phyloP scores from a whole-genome alignment of 176 grass and related monocot species.

The Carex cristatella region DNA sequence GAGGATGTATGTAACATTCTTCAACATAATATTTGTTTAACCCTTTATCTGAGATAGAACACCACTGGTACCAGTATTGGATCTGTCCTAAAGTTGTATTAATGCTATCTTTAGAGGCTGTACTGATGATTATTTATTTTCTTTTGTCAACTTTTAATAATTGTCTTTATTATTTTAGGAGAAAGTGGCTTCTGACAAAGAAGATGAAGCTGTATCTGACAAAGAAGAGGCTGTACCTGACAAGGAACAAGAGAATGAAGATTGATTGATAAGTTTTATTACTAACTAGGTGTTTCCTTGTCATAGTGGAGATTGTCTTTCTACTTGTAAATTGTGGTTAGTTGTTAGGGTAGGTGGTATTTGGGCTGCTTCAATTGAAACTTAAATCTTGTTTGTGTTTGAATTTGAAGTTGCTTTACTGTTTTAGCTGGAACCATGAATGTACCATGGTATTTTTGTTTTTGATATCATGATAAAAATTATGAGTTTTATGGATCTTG shows the following conservation, averaged over 20 bases:
- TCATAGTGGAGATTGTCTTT: background rate
- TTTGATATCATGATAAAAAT: background rate
- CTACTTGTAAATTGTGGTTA: slow-evolving; percentile 23
- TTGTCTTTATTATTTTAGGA: slow-evolving; percentile 14
- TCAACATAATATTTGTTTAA: background rate
- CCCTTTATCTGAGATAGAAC: background rate
- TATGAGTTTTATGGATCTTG: background rate
- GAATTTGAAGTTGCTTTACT: background rate
- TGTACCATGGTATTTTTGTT: background rate
- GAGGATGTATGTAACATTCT: slow-evolving; percentile 34
- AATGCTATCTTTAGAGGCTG: background rate
- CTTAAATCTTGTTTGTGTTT: background rate
- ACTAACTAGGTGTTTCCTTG: background rate
- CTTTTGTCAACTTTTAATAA: background rate
- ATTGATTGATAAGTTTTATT: background rate
- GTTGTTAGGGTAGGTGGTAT: background rate
- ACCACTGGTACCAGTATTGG: background rate
- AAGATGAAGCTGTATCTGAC: slow-evolving; percentile 2
- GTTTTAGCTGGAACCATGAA: background rate
- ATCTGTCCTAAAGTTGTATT: background rate
- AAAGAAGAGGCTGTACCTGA: slow-evolving; percentile 9
- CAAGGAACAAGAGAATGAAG: slow-evolving; percentile 8
- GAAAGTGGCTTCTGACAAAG: slow-evolving; percentile 26
- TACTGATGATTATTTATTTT: background rate
- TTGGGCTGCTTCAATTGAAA: background rate